phyloP scores from a whole-genome alignment of 441 rosid species.

The Omphalea diandra region DNA sequence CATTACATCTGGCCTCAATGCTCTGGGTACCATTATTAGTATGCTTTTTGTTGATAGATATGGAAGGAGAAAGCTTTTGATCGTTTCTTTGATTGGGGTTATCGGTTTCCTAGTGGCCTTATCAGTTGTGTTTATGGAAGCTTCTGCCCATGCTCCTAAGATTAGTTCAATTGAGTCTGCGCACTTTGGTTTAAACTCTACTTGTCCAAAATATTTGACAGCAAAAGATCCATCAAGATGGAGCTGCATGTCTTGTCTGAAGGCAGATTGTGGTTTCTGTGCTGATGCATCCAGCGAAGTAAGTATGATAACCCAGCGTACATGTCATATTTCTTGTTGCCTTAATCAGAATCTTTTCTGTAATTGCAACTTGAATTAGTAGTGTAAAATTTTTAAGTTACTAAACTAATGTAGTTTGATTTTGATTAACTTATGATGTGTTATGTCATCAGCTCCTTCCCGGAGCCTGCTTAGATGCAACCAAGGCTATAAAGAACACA shows the following conservation, averaged over 20 bases:
- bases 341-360: too few relatives aligned
- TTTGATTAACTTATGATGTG: not conserved
- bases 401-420: too few relatives aligned
- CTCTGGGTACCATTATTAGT: conserved; percentile 61
- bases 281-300: conserved; percentile 41
- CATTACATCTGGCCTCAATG: conserved; percentile 76
- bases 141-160: conserved; percentile 53
- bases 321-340: too few relatives aligned
- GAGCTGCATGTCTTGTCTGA: too few relatives aligned
- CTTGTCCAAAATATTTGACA: conserved; percentile 48
- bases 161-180: conserved; percentile 35
- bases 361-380: too few relatives aligned
- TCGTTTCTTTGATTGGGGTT: conserved; percentile 67
- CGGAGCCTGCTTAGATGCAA: conserved; percentile 62
- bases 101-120: conserved; percentile 50
- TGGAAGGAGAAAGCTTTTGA: conserved; percentile 73
- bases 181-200: conserved; percentile 52
- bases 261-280: conserved; percentile 64
- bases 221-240: conserved; percentile 36
- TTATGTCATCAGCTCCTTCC: conserved; percentile 41
- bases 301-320: conserved; percentile 5
- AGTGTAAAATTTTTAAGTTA: too few relatives aligned
- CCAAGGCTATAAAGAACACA: conserved; percentile 29
- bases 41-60: conserved; percentile 71
- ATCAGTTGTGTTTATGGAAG: conserved; percentile 49